Conservation (phyloP, 1,284 basidiomycete genomes). For the Chalciporus piperatoides region DNA sequence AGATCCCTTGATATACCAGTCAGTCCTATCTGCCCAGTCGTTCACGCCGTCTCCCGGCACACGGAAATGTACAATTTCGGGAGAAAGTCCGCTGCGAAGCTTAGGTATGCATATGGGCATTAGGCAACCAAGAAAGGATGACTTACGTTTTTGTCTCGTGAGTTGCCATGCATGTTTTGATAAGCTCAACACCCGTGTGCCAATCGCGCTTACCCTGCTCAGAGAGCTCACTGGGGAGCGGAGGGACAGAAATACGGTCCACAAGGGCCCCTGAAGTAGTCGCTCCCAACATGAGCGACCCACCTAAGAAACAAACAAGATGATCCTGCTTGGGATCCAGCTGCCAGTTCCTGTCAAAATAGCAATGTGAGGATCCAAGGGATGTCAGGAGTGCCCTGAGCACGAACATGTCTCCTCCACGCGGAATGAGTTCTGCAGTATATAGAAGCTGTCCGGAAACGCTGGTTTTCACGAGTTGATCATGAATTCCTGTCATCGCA, state of each 20-base stretch:
- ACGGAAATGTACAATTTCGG: constrained; percentile 81
- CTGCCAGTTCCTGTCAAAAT: constrained; percentile 55
- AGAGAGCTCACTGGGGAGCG: constrained; percentile 53
- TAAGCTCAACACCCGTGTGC: constrained; percentile 74
- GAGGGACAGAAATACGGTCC: constrained; percentile 55
- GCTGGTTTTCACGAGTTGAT: constrained; percentile 68
- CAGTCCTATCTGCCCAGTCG: constrained; percentile 35
- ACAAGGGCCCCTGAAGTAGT: constrained; percentile 59
- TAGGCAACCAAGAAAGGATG: constrained; percentile 1
- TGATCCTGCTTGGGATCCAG: constrained; percentile 90
- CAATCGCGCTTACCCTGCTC: constrained; percentile 70
- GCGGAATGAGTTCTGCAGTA: constrained; percentile 78
- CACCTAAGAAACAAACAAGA: constrained; percentile 92
- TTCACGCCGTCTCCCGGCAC: constrained; percentile 52
- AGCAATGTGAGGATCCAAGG: constrained; percentile 8
- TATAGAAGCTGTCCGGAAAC: constrained; percentile 61
- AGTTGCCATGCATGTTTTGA: constrained; percentile 86
- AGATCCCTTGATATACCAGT: constrained; percentile 89
- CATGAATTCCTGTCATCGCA: constrained; percentile 79
- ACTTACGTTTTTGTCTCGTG: constrained; percentile 82
- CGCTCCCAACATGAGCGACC: constrained; percentile 87
- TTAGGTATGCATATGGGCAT: neutral
- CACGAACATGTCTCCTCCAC: constrained; percentile 51
- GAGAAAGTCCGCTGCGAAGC: constrained; percentile 64
- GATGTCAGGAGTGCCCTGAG: neutral